Evolutionary conservation across 352 stramenopile species (phyloP), one percentile per base, ranked within the genome.

Genomic region (Globisporangium alternatum): DNA sequence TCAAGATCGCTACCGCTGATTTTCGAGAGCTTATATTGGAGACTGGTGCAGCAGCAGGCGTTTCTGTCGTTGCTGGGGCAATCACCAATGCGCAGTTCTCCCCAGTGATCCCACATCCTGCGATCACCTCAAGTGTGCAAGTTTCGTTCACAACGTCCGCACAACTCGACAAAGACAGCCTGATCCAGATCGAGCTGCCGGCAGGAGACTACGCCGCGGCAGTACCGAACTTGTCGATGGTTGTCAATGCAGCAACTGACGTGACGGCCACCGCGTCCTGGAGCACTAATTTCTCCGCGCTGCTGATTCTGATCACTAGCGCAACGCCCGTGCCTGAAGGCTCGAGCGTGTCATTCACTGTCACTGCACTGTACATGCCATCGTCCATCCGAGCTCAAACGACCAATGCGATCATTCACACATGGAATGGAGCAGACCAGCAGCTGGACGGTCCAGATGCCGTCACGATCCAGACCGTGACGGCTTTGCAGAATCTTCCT

Each of bases 121-220:
- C 77, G 3, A 79, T 89, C 22, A 60, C 57, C 37, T 83, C 79
- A 9, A 62, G 62, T 17, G 70, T 81, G 31, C 63, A 73, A 25
- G 60, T 90, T 15, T 74, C 70, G 0, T 89, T 89, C 53, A 81
- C 74, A 15, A 74, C 78, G 2, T 81, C 81, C 19, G 80, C 79
- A 3, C 72, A 70, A 0, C 68, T 90, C 1, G 61, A 65, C 0
- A 54, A 70, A 28, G 58, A 78, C n/a, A 81, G 73, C 22, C 64
- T 76, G 19, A 43, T 89, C 2, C 69, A 72, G 19, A 55, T 90
- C 13, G 61, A 75, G 25, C 54, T 90, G 13, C 68, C 79, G 12
- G 12, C 21, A 1, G 60, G 60, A 37, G 79, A 90, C 9, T 90
- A 90, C 21, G 61, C 56, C 25, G 62, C 75, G 19, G 68, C 66